These are phyloP conservation scores for Lactarius akahatsu DNA, from an alignment of 768 basidiomycete species.

Conservation along the genomic window DNA sequence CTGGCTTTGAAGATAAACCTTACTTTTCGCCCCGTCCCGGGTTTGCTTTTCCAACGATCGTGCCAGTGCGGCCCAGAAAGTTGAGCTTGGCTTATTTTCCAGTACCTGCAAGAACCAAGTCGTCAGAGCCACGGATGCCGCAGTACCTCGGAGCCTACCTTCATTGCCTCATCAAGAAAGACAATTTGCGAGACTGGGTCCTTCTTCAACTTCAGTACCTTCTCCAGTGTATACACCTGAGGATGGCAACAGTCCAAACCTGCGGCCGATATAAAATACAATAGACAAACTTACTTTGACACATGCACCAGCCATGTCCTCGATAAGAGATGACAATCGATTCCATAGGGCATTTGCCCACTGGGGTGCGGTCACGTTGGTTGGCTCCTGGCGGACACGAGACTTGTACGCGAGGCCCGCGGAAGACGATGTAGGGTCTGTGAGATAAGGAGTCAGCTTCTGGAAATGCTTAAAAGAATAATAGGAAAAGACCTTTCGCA, in stretches of 20 bases:
- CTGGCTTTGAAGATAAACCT: constrained; percentile 17
- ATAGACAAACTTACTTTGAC: constrained; percentile 59
- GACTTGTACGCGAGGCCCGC: constrained; percentile 70
- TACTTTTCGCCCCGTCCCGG: constrained; percentile 79
- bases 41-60: constrained; percentile 79
- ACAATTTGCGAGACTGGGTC: constrained; percentile 72
- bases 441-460: constrained; percentile 31
- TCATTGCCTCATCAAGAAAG: constrained; percentile 94
- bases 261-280: background rate
- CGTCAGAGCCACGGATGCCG: background rate
- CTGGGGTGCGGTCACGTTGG: constrained; percentile 80
- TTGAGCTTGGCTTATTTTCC: constrained; percentile 87
- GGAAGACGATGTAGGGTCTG: constrained; percentile 31
- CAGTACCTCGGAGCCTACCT: constrained; percentile 49
- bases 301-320: constrained; percentile 88
- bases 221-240: constrained; percentile 93
- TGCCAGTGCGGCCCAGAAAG: constrained; percentile 86
- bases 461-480: background rate
- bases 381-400: constrained; percentile 87
- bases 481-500: constrained; percentile 58
- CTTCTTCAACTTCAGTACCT: constrained; percentile 85
- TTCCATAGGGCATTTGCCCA: constrained; percentile 82
- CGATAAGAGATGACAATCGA: constrained; percentile 76
- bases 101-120: constrained; percentile 50
- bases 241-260: background rate